Percentiles rank a stretch among this genome's conserved stretches.
These are phyloP conservation scores for Trichosporon sp. DNA, from an alignment of 1,284 basidiomycete genomes.

Conservation along the genomic window DNA sequence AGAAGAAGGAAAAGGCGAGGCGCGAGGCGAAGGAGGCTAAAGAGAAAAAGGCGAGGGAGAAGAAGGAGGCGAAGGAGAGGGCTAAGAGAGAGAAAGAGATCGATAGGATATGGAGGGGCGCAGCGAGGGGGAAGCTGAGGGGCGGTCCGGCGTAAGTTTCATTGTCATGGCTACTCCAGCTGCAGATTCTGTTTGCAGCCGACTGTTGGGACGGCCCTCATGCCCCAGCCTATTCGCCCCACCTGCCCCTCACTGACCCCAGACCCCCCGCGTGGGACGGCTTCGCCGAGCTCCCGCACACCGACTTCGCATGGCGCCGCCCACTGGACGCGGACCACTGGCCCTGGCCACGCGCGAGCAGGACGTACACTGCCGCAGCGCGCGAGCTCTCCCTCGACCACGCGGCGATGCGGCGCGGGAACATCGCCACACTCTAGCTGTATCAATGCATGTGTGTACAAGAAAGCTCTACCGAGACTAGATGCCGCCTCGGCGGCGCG, in stretches of 20 bases:
- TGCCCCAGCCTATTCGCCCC: no score
- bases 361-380: not conserved
- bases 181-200: no score
- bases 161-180: no score
- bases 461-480: conserved; percentile 20
- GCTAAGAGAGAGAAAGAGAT: not conserved
- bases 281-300: not conserved
- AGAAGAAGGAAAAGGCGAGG: not conserved
- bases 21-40: not conserved
- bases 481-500: conserved; percentile 50
- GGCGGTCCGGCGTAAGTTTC: not conserved
- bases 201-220: no score
- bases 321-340: not conserved
- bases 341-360: not conserved
- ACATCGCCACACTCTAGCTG: not conserved
- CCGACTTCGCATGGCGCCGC: not conserved
- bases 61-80: not conserved
- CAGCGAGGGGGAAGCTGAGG: not conserved
- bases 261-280: not conserved
- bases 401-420: not conserved
- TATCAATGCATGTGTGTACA: not conserved
- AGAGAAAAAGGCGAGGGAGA: not conserved
- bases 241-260: not conserved
- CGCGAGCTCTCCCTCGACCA: not conserved
- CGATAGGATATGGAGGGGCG: not conserved